Conservation (phyloP, 139 green algal species). For the Coelastrella sp. region DNA sequence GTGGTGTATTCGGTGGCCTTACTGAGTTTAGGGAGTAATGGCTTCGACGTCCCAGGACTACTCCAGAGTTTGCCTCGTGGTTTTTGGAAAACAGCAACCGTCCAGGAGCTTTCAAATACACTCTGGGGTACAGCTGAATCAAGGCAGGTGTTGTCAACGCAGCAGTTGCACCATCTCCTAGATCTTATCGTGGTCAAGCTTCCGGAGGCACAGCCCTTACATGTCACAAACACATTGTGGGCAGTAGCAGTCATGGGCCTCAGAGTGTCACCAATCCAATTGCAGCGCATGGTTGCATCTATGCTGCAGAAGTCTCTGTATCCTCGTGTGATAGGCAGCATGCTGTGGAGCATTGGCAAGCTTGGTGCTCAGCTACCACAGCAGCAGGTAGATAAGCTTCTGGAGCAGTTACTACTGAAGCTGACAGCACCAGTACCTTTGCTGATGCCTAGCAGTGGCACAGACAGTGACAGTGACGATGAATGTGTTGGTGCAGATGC, state of each 20-base stretch:
- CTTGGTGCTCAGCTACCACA: slow-evolving; percentile 4
- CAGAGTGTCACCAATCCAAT: neutral
- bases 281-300: neutral
- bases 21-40: neutral
- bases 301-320: neutral
- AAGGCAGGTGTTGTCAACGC: neutral
- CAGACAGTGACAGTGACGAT: neutral
- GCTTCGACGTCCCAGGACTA: neutral
- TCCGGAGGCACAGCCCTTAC: neutral
- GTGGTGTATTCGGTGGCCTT: slow-evolving; percentile 5
- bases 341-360: slow-evolving; percentile 24
- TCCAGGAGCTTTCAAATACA: slow-evolving; percentile 36
- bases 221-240: slow-evolving; percentile 31
- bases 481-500: neutral
- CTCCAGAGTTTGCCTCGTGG: neutral
- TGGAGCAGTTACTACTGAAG: neutral
- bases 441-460: neutral
- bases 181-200: neutral
- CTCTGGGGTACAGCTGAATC: slow-evolving; percentile 4
- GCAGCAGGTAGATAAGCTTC: slow-evolving; percentile 28
- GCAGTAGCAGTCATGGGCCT: neutral
- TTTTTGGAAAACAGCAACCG: neutral
- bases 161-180: slow-evolving; percentile 5
- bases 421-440: neutral
- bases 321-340: neutral